phyloP scores from a whole-genome alignment of 208 protist species.

The Wallacemonas sp. region DNA sequence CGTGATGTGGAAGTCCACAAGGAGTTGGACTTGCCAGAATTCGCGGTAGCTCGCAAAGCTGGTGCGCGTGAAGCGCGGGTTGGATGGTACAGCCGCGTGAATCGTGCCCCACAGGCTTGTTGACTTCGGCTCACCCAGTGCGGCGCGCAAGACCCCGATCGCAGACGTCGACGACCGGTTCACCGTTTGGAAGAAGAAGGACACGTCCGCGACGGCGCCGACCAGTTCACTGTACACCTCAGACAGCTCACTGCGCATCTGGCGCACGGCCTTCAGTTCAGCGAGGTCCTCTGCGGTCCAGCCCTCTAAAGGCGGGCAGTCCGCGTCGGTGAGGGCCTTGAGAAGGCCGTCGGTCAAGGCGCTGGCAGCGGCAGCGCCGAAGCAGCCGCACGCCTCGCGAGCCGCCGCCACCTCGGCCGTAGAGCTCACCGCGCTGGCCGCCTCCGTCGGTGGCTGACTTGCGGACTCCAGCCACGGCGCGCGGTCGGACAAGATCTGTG shows the following conservation, averaged over 20 bases:
- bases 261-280: not conserved
- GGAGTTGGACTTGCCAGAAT: conserved; percentile 80
- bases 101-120: conserved; percentile 40
- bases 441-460: not conserved
- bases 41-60: conserved; percentile 47
- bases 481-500: not conserved
- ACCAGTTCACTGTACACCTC: conserved; percentile 48
- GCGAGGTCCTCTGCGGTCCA: not conserved
- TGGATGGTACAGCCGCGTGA: conserved; percentile 41
- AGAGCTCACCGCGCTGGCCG: not conserved
- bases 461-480: not conserved
- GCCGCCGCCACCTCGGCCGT: not conserved
- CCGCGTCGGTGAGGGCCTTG: conserved; percentile 1
- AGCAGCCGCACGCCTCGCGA: not conserved
- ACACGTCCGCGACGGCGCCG: conserved; percentile 72
- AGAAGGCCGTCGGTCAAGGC: conserved; percentile 14
- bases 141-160: not conserved
- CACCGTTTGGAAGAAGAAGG: conserved; percentile 33
- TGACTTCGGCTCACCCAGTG: conserved; percentile 18
- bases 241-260: not conserved
- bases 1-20: conserved; percentile 74
- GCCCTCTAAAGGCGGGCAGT: not conserved
- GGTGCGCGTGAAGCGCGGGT: conserved; percentile 54
- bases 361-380: not conserved
- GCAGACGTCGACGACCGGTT: not conserved